phyloP scores from a whole-genome alignment of 371 early-diverging fungal species.

The Mucor irregularis region DNA sequence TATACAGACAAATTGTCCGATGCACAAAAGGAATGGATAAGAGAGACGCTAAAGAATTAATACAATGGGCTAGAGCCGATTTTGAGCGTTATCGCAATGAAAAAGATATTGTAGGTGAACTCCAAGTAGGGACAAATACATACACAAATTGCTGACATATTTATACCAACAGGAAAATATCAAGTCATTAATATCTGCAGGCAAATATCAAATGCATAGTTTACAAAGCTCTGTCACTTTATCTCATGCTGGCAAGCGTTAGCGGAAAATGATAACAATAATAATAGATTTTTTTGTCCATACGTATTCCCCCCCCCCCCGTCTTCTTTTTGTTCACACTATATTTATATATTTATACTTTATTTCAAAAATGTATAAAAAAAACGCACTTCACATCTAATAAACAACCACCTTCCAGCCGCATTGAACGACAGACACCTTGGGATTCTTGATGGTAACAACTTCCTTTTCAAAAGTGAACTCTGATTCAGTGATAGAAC shows the following conservation, averaged over 20 bases:
- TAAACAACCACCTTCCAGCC: constrained; percentile 62
- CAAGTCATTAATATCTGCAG: constrained; percentile 53
- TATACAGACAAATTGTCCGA: constrained; percentile 62
- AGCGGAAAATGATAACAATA: too few relatives aligned
- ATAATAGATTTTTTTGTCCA: too few relatives aligned
- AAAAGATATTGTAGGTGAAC: constrained; percentile 48
- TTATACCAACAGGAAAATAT: constrained; percentile 48
- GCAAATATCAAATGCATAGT: constrained; percentile 63
- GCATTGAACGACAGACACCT: constrained; percentile 53
- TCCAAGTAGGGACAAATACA: too few relatives aligned
- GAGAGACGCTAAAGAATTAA: constrained; percentile 49
- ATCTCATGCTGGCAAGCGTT: constrained; percentile 28
- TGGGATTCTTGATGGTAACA: constrained; percentile 69
- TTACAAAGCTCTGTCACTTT: constrained; percentile 47
- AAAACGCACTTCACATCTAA: constrained; percentile 10
- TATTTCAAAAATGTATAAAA: not conserved
- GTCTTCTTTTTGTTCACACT: not conserved
- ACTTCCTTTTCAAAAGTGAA: constrained; percentile 31
- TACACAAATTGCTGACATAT: not conserved
- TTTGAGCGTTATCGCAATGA: constrained; percentile 64
- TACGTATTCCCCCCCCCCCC: too few relatives aligned
- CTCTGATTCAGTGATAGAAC: not conserved
- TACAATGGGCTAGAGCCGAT: constrained; percentile 61
- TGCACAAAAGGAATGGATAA: constrained; percentile 59
- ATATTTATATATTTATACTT: not conserved